Conservation (phyloP, 371 early-diverging fungal genomes). For the Mycotypha africana region DNA sequence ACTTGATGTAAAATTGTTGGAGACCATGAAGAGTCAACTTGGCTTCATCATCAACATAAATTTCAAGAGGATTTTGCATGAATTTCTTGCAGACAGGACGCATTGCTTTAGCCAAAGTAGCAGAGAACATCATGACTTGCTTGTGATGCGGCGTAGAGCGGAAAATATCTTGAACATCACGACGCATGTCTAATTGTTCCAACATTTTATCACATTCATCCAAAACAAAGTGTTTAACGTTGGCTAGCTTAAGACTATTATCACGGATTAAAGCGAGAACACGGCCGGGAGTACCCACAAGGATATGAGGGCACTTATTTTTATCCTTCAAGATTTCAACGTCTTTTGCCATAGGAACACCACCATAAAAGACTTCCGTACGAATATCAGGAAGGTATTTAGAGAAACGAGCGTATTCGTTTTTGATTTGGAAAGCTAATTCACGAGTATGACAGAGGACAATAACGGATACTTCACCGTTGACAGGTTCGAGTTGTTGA, state of each 20-base stretch:
- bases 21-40: constrained; percentile 97
- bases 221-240: constrained; percentile 94
- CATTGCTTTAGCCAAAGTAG: constrained; percentile 91
- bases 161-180: constrained; percentile 97
- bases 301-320: constrained; percentile 82
- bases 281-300: constrained; percentile 99
- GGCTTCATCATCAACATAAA: constrained; percentile 98
- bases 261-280: constrained; percentile 86
- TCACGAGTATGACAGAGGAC: constrained; percentile 98
- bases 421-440: constrained; percentile 96
- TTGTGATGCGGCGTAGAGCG: constrained; percentile 90
- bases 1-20: constrained; percentile 90
- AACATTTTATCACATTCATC: constrained; percentile 99
- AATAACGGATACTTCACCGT: constrained; percentile 80
- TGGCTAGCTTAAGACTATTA: constrained; percentile 68
- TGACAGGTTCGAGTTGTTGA: constrained; percentile 88
- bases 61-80: constrained; percentile 96
- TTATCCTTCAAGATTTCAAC: constrained; percentile 78
- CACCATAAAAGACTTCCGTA: constrained; percentile 93
- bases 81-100: constrained; percentile 93
- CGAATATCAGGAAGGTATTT: constrained; percentile 94
- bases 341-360: constrained; percentile 75
- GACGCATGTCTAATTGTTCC: constrained; percentile 90
- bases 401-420: constrained; percentile 91
- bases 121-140: constrained; percentile 98